Base-by-base conservation (phyloP, 352 stramenopile species). In the Peronospora belbahrii region DNA sequence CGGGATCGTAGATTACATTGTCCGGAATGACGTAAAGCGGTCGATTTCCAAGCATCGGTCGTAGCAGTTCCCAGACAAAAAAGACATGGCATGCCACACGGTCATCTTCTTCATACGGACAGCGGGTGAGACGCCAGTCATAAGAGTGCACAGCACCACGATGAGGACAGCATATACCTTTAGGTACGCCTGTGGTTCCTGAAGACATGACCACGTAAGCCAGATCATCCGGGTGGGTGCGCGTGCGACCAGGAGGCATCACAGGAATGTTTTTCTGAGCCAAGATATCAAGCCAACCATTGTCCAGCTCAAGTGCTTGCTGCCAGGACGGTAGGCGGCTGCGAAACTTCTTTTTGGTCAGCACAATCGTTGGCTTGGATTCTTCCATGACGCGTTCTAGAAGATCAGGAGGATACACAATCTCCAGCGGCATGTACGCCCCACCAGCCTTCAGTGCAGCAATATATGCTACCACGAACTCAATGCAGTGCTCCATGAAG, bases 61-160 rank as follows among this genome's bases (percentile, higher is more conserved):
- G 79, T 10, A 97, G 61, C 35, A 95, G 59, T 48, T 97, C 92
- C 92, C 92, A 97, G 2, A 97, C 85, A 49, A 97, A 97, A 57
- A 97, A 97, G 14, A 97, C 88, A 52, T 96, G 91, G 37, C 81
- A 96, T 18, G 87, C 89, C 39, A 96, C 86, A 34, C 77, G 69
- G 22, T 96, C 79, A 28, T 91, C 68, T 30, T 73, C 64, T 18
- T 78, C 60, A 37, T 74, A 86, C 8, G 77, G 72, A 10, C 74
- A 87, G 38, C 85, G 68, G n/a, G 69, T 71, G 9, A 93, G 69
- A 0, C 88, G 86, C 74, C 89, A 96, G 40, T 93, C 43, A 60
- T 97, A 97, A 10, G 86, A 97, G 60, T 96, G 86, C 9, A 96
- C 85, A 4, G 88, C 85, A 19, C 86, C 88, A 22, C 91, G 83